Evolutionary conservation across 495 filamentous ascomycete species (phyloP).

Genomic region (Penicillium soppii): DNA sequence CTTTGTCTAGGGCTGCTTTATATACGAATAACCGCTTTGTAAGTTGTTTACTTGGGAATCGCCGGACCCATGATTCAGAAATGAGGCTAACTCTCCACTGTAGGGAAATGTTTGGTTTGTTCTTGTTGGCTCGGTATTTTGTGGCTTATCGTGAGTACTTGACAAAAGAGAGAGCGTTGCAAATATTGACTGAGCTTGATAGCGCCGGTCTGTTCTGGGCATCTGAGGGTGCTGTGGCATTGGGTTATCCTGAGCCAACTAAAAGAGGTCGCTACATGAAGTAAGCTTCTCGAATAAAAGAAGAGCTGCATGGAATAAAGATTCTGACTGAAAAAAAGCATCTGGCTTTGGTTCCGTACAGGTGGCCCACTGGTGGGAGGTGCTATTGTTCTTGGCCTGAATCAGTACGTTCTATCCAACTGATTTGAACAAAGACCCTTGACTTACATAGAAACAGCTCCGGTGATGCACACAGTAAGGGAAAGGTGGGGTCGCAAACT

Average conservation of each 20-base stretch:
- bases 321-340: constrained; percentile 18
- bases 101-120: constrained; percentile 62
- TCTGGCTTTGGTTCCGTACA: constrained; percentile 61
- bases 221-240: constrained; percentile 61
- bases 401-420: constrained; percentile 33
- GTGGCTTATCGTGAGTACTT: constrained; percentile 52
- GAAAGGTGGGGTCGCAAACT: constrained; percentile 37
- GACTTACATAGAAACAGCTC: constrained; percentile 15
- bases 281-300: constrained; percentile 10
- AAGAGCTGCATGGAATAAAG: background rate
- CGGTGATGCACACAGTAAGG: constrained; percentile 18
- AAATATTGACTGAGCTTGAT: background rate
- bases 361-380: constrained; percentile 60
- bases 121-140: constrained; percentile 60
- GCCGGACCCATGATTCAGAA: too few relatives aligned
- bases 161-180: background rate
- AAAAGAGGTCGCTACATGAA: constrained; percentile 57
- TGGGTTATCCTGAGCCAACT: constrained; percentile 60
- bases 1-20: constrained; percentile 45
- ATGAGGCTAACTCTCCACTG: background rate
- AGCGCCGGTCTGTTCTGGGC: constrained; percentile 64
- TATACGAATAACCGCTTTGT: constrained; percentile 65
- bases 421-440: constrained; percentile 8
- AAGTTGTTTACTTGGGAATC: background rate
- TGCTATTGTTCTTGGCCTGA: constrained; percentile 61